A percentile compares a stretch with the other conserved stretches of the same genome.
Evolutionary conservation across 2,329 filamentous ascomycete genomes (phyloP).

Genomic region (Trichoderma atroviride): DNA sequence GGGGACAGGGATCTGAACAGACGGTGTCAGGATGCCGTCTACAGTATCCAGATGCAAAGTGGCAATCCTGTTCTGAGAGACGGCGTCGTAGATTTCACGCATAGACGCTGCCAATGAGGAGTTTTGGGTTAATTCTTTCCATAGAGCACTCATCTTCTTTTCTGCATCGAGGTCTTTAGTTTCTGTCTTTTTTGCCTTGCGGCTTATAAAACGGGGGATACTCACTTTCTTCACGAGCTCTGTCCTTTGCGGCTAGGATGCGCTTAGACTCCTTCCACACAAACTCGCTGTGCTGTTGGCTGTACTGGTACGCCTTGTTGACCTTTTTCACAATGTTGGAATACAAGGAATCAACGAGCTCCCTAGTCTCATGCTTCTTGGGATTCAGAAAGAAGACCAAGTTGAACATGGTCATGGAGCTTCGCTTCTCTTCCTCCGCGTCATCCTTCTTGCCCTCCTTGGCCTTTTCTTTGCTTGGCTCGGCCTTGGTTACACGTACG

Average conservation of each 20-base stretch:
- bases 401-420: constrained; percentile 95
- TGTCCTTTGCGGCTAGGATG: constrained; percentile 79
- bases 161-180: constrained; percentile 37
- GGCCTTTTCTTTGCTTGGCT: constrained; percentile 30
- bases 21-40: constrained; percentile 61
- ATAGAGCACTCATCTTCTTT: constrained; percentile 66
- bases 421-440: constrained; percentile 62
- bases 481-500: constrained; percentile 1
- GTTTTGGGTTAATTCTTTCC: constrained; percentile 69
- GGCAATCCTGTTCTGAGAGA: constrained; percentile 83
- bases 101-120: constrained; percentile 84
- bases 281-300: constrained; percentile 86
- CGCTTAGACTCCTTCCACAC: constrained; percentile 88
- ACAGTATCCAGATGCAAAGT: constrained; percentile 73
- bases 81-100: constrained; percentile 77
- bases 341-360: constrained; percentile 76
- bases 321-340: constrained; percentile 89
- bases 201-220: constrained; percentile 19
- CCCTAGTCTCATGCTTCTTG: constrained; percentile 73
- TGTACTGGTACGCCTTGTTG: constrained; percentile 89
- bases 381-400: constrained; percentile 90
- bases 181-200: neutral
- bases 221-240: constrained; percentile 70
- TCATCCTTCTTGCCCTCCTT: constrained; percentile 49
- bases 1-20: constrained; percentile 65